Evolutionary conservation across 306 rosid genomes (phyloP), one percentile per base, ranked within the genome.

Genomic region (Ammopiptanthus mongolicus): DNA sequence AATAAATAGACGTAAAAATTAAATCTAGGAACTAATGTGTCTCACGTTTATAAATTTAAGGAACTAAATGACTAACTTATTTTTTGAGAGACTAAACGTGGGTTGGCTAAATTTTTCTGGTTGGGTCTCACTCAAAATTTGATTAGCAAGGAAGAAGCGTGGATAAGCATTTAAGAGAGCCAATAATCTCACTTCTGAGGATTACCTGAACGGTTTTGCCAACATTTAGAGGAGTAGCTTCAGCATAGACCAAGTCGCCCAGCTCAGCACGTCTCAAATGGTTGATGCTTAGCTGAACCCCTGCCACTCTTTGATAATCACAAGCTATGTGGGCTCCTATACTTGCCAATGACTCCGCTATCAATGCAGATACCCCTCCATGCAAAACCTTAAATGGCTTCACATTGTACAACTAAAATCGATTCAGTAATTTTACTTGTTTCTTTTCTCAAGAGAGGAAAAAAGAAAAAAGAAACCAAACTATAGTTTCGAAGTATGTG

Each of bases 341-440:
- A 84, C 62, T 65, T 50, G 92, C 97, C 79, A 91, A 80, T 4
- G 88, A 6, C 89, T 91, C 97, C 2, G 95, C 84, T 15, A 91
- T 57, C 82, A 91, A 62, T 3, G 97, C 97, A 29, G 95, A 91
- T 12, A 89, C 86, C 3, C 97, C 97, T 42, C 97, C 97, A 74
- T 91, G 95, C 17, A 91, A 25, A 81, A 91, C 97, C 84, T 90
- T 92, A 81, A 92, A 92, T 8, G 94, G 94, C 98, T 92, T 78
- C 46, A 57, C 23, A 67, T 13, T 47, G 15, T 52, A 8, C 41
- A 62, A 55, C 14, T 29, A 3, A 15, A 29, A 55, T 15, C 48
- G 10, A 42, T 41, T 9, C 9, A 18, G 28, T 70, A 14, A 64
- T 10, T n/a, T 59, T 28, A 3, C 42, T 28, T n/a, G 12, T 29